phyloP scores from a whole-genome alignment of 176 grass and related monocot species.

The Avena atlantica region DNA sequence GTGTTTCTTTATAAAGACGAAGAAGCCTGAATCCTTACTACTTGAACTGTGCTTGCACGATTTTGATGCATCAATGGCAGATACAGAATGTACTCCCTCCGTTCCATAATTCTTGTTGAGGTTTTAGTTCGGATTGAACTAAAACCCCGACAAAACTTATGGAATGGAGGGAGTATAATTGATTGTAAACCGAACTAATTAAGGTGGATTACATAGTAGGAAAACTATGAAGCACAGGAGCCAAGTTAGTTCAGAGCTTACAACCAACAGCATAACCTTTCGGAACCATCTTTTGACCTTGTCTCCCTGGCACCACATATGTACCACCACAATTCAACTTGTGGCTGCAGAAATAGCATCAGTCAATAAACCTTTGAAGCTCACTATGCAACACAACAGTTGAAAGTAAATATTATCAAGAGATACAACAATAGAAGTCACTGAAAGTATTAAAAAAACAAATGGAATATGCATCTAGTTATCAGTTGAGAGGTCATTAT shows the following conservation, averaged over 20 bases:
- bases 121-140: too few relatives aligned
- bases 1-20: background rate
- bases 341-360: slow-evolving; percentile 65
- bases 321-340: slow-evolving; percentile 55
- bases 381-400: slow-evolving; percentile 22
- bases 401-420: slow-evolving; percentile 32
- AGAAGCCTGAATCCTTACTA: background rate
- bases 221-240: background rate
- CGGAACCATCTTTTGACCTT: slow-evolving; percentile 45
- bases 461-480: background rate
- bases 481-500: background rate
- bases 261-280: slow-evolving; percentile 51
- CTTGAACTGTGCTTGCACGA: background rate
- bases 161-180: background rate
- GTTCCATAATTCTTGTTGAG: too few relatives aligned
- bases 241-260: slow-evolving; percentile 16
- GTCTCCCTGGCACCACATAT: slow-evolving; percentile 20
- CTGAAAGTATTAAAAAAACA: background rate
- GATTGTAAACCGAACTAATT: slow-evolving; percentile 4
- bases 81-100: background rate
- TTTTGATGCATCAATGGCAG: background rate
- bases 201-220: slow-evolving; percentile 22
- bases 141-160: too few relatives aligned
- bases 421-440: slow-evolving; percentile 5
- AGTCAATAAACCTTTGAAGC: slow-evolving; percentile 35